Percentiles rank a stretch among this genome's conserved stretches.
These are phyloP conservation scores for Fusarium domesticum DNA, from an alignment of 2,329 filamentous ascomycete species.

Conservation along the genomic window DNA sequence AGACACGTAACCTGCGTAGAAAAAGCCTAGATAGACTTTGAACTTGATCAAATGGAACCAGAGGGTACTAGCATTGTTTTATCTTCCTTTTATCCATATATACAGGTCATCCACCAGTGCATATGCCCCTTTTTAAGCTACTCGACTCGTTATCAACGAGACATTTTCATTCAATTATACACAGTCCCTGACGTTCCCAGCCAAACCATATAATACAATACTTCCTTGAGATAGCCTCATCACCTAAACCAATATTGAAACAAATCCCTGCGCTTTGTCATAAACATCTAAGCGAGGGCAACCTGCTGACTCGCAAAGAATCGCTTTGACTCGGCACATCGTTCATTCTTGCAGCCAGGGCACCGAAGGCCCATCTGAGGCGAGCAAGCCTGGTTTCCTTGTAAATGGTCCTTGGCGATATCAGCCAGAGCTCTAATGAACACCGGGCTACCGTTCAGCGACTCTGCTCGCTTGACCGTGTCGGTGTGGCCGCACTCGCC, in stretches of 20 bases:
- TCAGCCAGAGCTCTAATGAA: slow-evolving; percentile 91
- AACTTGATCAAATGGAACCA: too few relatives aligned
- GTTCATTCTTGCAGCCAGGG: slow-evolving; percentile 87
- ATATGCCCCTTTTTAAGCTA: too few relatives aligned
- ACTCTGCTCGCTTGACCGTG: slow-evolving; percentile 85
- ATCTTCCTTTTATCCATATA: too few relatives aligned
- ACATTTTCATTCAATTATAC: too few relatives aligned
- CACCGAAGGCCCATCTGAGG: slow-evolving; percentile 87
- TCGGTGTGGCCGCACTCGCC: slow-evolving; percentile 76
- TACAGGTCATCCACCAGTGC: too few relatives aligned
- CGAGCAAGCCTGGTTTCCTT: slow-evolving; percentile 66
- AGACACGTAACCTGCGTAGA: too few relatives aligned
- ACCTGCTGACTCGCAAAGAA: slow-evolving; percentile 54
- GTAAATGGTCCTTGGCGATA: slow-evolving; percentile 76
- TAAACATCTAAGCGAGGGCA: slow-evolving; percentile 15
- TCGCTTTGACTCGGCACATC: slow-evolving; percentile 74
- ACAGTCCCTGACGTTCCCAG: too few relatives aligned
- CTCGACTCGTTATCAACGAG: too few relatives aligned
- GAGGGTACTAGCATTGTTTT: too few relatives aligned
- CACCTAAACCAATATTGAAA: neutral
- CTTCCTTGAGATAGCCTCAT: neutral
- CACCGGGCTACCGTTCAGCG: slow-evolving; percentile 82
- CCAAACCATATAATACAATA: slow-evolving; percentile 22
- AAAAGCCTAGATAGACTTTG: too few relatives aligned
- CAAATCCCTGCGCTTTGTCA: neutral